Base-by-base conservation (phyloP, 2,329 filamentous ascomycete species). In the Beauveria caledonica region DNA sequence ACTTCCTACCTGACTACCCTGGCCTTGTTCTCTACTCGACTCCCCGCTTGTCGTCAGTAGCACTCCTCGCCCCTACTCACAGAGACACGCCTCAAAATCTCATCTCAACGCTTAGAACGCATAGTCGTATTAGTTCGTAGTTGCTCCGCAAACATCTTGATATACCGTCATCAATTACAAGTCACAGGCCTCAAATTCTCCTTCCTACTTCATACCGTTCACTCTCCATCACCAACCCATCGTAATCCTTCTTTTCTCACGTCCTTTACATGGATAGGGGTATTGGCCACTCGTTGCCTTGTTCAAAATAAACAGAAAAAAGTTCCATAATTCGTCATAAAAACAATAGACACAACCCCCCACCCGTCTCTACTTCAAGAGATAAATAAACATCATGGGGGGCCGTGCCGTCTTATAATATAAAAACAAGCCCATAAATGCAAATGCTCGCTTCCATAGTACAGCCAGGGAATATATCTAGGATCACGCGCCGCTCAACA, bases 361-460 rank as follows among this genome's bases (percentile, higher is more conserved):
- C 33, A 36, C 33, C 33, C 55, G 50, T 50, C 19, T 33, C 33
- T 25, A 36, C 42, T 5, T 50, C 36, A 5, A 25, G 21, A 48
- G 29, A 56, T 33, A 48, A 33, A 50, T 58, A 51, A 58, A 50
- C 55, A 58, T 51, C 50, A 46, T 50, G 46, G 36, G 54, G 54
- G 39, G 3, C 27, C 19, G 44, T 44, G 52, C 52, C 52, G 44
- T 23, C 54, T 44, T 48, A 36, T 25, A 58, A 36, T 23, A 56
- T 56, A 39, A 51, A 58, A 29, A 58, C 25, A 58, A 50, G 23
- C 55, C 45, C 52, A 54, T n/a, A 58, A 58, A 57, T 57, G 29
- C 54, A 58, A 58, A 58, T 58, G 46, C 55, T 58, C 55, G 55
- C 55, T 58, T 58, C 36, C 55, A 58, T 51, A 40, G 46, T 58